Base-by-base conservation (phyloP, 2,329 filamentous ascomycete genomes). In the Alternaria sp. region DNA sequence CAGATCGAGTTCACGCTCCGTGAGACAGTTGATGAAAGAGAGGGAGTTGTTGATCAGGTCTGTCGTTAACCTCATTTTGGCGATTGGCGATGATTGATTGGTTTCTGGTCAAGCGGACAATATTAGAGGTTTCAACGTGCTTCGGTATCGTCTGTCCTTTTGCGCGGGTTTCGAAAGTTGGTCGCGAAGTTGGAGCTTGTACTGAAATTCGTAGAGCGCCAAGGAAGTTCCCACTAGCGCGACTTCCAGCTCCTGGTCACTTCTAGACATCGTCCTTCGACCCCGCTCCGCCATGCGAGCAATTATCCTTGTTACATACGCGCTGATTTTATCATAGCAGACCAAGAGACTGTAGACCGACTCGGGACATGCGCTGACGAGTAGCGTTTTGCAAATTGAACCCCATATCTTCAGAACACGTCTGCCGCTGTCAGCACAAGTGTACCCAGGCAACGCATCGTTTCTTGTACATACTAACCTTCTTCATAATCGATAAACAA, bases 1-100 rank as follows among this genome's bases (percentile, higher is more conserved):
- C 75, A 99, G 92, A 86, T 98, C 94, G 80, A 99, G 89, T 88
- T 99, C 95, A 81, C 95, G 93, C 87, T 99, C 95, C 84, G 95
- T 96, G 81, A 99, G 88, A 79, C 94, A 94, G 83, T 98, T 99
- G 82, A 98, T 91, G 86, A 97, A 99, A 80, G 94, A 97, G 71
- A 97, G 91, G 78, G 95, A 97, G 81, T 88, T 89, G 81, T 93
- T 88, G 83, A 99, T 96, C 76, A 98, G 89, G 81, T 98, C 95
- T 71, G 92, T 90, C 66, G 94, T 97, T 83, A 99, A 89, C 86
- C 94, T 90, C 95, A 99, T 98, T 48, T 66, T 83, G 77, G 73
- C 71, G 62, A 54, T 61, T 34, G 54, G 26, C 22, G 9, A 18
- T 52, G 16, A 14, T 22, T 52, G 16, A n/a, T 32, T 24, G 20